Evolutionary conservation across 371 early-diverging fungal genomes (phyloP).

Genomic region (Rhizopus delemar): DNA sequence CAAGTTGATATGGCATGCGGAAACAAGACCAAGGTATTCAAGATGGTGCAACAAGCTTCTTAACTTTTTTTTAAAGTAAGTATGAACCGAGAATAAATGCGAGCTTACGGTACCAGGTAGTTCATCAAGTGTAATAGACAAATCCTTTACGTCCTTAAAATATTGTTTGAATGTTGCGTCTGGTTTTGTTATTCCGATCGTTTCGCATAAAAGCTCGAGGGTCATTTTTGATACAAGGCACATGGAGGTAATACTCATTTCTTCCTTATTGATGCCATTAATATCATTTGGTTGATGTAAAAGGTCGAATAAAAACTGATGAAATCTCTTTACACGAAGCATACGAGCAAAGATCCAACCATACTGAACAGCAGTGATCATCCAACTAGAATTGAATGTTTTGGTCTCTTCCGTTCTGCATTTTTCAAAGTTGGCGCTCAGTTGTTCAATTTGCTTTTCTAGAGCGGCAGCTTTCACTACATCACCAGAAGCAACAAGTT

Average conservation of each 20-base stretch:
- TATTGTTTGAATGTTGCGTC: slow-evolving; percentile 9
- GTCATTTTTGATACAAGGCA: slow-evolving; percentile 15
- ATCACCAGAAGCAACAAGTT: neutral
- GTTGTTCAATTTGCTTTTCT: slow-evolving; percentile 4
- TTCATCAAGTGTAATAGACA: no score
- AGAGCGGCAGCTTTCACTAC: slow-evolving; percentile 7
- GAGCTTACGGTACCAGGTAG: no score
- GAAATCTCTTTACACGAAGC: slow-evolving; percentile 41
- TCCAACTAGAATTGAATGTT: slow-evolving; percentile 11
- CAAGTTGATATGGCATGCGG: no score
- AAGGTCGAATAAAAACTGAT: slow-evolving; percentile 42
- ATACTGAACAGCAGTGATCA: slow-evolving; percentile 37
- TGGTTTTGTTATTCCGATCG: slow-evolving; percentile 24
- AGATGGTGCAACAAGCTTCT: no score
- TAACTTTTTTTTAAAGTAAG: no score
- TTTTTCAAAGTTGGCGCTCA: slow-evolving; percentile 1
- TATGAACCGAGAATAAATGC: no score
- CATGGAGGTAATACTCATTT: slow-evolving; percentile 5
- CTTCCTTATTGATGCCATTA: slow-evolving; percentile 19
- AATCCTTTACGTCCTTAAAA: neutral
- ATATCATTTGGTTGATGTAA: slow-evolving; percentile 4
- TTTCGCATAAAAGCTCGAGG: slow-evolving; percentile 3
- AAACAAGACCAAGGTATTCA: no score
- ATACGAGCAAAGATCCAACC: slow-evolving; percentile 52
- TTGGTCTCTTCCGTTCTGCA: neutral